phyloP scores from a whole-genome alignment of 2,329 filamentous ascomycete genomes.

The Fusarium keratoplasticum region DNA sequence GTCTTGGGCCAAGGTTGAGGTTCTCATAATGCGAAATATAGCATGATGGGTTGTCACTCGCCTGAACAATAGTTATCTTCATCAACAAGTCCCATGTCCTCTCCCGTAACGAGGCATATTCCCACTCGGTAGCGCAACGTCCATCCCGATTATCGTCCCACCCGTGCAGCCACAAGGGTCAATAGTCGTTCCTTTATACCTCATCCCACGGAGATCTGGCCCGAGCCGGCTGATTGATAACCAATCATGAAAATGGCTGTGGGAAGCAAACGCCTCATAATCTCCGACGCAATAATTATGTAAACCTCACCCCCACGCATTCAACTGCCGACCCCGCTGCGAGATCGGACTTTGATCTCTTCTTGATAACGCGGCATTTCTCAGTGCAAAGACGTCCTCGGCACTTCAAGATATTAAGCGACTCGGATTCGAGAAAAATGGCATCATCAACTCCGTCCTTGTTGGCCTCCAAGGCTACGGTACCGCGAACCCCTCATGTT shows the following conservation, averaged over 20 bases:
- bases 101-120: neutral
- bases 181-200: neutral
- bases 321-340: conserved; percentile 1
- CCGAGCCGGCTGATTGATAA: neutral
- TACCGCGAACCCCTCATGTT: neutral
- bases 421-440: conserved; percentile 19
- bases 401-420: neutral
- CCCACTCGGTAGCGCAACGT: neutral
- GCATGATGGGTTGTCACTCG: neutral
- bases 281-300: conserved; percentile 4
- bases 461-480: conserved; percentile 39
- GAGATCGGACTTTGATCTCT: neutral
- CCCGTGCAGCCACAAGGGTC: neutral
- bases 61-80: neutral
- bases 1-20: neutral
- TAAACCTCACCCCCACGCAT: neutral
- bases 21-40: neutral
- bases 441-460: conserved; percentile 33
- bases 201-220: neutral
- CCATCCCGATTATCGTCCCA: neutral
- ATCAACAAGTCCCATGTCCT: neutral
- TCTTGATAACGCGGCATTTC: neutral
- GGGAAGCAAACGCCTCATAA: neutral
- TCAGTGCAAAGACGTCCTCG: neutral
- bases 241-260: neutral